A percentile compares a stretch with the other conserved stretches of the same genome.
Conservation (phyloP, 2,329 filamentous ascomycete genomes). For the Ophiostoma sp. region DNA sequence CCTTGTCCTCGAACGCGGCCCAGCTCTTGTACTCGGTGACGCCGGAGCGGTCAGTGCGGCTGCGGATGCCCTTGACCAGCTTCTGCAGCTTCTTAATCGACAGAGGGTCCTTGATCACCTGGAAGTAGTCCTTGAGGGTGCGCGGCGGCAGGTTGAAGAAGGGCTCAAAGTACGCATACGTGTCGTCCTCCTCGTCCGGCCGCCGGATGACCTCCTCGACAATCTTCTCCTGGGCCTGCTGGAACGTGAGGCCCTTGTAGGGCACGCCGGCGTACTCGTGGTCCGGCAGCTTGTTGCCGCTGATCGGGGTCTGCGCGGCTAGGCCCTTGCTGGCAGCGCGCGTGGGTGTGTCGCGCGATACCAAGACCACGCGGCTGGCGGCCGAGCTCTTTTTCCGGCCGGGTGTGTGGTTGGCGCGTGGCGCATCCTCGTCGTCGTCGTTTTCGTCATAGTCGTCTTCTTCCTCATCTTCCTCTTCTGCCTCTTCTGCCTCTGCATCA, state of each 20-base stretch:
- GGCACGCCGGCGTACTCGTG: constrained; percentile 51
- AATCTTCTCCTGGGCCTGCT: constrained; percentile 81
- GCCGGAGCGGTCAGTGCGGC: constrained; percentile 59
- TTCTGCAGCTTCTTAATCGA: constrained; percentile 75
- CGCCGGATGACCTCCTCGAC: constrained; percentile 67
- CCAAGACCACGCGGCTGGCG: constrained; percentile 8
- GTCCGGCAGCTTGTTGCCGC: constrained; percentile 36
- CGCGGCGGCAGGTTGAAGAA: constrained; percentile 75
- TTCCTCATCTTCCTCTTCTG: constrained; percentile 33
- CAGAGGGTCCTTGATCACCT: constrained; percentile 72
- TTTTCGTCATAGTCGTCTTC: constrained; percentile 35
- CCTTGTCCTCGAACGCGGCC: constrained; percentile 73
- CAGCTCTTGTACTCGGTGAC: constrained; percentile 71
- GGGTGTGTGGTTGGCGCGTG: constrained; percentile 17
- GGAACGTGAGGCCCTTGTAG: constrained; percentile 70
- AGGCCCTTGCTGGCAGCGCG: constrained; percentile 21
- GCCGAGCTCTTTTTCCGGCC: constrained; percentile 28
- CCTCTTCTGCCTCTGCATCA: constrained; percentile 38
- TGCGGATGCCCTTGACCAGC: constrained; percentile 65
- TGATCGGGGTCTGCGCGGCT: constrained; percentile 16
- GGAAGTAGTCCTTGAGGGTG: constrained; percentile 77
- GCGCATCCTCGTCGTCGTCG: constrained; percentile 25
- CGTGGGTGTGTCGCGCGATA: constrained; percentile 19
- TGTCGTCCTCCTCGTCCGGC: constrained; percentile 59
- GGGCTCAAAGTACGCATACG: constrained; percentile 63